Conservation (phyloP, 1,284 basidiomycete species). For the Inonotus obliquus region DNA sequence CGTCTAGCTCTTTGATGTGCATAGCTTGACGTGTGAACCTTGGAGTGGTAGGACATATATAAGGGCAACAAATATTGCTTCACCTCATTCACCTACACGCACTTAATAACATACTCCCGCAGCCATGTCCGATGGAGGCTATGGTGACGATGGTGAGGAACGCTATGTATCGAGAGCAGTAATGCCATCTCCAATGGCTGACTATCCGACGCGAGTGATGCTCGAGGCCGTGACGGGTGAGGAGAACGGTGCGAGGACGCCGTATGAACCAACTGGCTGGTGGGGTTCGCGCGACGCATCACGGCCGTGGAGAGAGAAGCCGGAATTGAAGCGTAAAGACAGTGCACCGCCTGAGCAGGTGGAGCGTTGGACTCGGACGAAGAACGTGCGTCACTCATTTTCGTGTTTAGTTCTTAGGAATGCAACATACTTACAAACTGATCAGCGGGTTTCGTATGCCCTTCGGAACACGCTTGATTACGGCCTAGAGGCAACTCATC, state of each 20-base stretch:
- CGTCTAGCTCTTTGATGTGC: not conserved
- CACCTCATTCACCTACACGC: not conserved
- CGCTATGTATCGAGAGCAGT: not conserved
- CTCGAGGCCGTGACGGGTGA: not conserved
- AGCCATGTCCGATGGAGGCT: slow-evolving; percentile 11
- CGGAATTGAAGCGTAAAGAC: slow-evolving; percentile 23
- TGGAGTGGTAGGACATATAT: not conserved
- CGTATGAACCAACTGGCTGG: slow-evolving; percentile 26
- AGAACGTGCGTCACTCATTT: slow-evolving; percentile 34
- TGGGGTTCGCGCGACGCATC: slow-evolving; percentile 21
- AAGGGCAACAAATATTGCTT: not conserved
- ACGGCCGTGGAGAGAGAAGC: slow-evolving; percentile 31
- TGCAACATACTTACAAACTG: not conserved
- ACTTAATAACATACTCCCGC: not conserved
- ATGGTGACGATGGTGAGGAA: not conserved
- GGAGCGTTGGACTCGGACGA: slow-evolving; percentile 44
- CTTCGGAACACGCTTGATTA: slow-evolving; percentile 43
- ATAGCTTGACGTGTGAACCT: slow-evolving; percentile 2
- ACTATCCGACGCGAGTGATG: not conserved
- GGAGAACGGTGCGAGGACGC: not conserved
- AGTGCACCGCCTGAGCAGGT: slow-evolving; percentile 46
- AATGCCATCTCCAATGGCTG: not conserved
- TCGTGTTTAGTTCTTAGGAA: not conserved
- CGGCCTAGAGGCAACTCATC: slow-evolving; percentile 39
- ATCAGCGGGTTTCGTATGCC: slow-evolving; percentile 6